Conservation (phyloP, 2,329 filamentous ascomycete species). For the Bipolaris gigantea region DNA sequence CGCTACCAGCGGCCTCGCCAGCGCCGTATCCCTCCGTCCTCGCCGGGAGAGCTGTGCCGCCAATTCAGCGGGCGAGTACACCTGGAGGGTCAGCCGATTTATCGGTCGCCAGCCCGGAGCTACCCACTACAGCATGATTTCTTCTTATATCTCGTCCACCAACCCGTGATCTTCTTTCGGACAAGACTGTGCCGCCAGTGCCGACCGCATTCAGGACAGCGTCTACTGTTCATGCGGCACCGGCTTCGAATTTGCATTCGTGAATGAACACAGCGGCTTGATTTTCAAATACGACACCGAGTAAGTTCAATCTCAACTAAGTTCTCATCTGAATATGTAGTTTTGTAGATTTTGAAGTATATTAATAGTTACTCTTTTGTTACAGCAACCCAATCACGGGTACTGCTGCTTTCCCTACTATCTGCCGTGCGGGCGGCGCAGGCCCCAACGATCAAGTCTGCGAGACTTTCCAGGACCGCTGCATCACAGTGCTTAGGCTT, state of each 20-base stretch:
- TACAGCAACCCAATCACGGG: constrained; percentile 14
- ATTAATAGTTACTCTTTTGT: background rate
- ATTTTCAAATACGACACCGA: constrained; percentile 18
- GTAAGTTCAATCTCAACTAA: constrained; percentile 5
- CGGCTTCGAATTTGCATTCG: constrained; percentile 18
- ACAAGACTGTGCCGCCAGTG: constrained; percentile 13
- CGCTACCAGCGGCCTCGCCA: constrained; percentile 14
- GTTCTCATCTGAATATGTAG: background rate
- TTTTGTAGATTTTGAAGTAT: background rate
- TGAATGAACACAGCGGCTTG: constrained; percentile 16
- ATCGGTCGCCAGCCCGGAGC: constrained; percentile 24
- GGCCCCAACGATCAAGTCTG: constrained; percentile 66
- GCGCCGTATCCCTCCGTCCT: constrained; percentile 14
- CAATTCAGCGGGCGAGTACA: constrained; percentile 16
- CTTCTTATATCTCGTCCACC: constrained; percentile 23
- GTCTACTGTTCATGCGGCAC: constrained; percentile 9
- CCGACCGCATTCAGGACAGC: constrained; percentile 11
- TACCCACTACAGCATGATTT: constrained; percentile 17
- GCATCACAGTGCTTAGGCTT: constrained; percentile 43
- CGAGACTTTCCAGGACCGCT: constrained; percentile 66
- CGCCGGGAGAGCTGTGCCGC: constrained; percentile 7
- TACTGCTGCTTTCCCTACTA: constrained; percentile 17
- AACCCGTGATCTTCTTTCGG: constrained; percentile 12
- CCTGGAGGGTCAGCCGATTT: constrained; percentile 27
- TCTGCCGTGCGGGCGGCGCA: constrained; percentile 20